phyloP scores from a whole-genome alignment of 345 rosid genomes.

The Euphorbia pulcherrima region DNA sequence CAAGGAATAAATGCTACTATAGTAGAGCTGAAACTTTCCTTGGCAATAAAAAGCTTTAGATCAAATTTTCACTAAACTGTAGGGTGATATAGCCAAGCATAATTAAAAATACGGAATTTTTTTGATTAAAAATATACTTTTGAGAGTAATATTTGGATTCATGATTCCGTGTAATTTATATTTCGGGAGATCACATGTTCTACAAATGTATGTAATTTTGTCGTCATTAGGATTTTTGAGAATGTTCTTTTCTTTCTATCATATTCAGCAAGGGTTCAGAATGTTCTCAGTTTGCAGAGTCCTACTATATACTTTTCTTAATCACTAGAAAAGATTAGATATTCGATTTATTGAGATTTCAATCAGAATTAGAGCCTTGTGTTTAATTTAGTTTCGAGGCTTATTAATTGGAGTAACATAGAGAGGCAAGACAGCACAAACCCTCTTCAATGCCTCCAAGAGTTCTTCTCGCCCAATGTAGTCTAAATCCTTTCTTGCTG shows the following conservation, averaged over 20 bases:
- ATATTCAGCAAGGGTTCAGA: background rate
- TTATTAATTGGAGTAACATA: background rate
- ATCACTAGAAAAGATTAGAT: background rate
- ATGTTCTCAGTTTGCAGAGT: background rate
- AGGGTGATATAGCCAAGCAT: background rate
- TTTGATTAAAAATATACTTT: background rate
- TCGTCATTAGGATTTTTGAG: background rate
- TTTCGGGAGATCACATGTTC: background rate
- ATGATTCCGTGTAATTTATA: background rate
- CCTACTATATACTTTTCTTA: background rate
- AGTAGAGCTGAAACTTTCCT: background rate
- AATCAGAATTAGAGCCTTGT: background rate
- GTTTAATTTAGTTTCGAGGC: background rate
- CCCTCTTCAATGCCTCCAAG: slow-evolving; percentile 87
- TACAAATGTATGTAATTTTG: background rate
- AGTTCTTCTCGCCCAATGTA: slow-evolving; percentile 87
- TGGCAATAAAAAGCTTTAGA: background rate
- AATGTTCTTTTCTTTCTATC: background rate
- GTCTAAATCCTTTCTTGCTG: slow-evolving; percentile 90
- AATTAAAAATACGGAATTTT: background rate
- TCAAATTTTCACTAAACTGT: background rate
- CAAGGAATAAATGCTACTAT: background rate
- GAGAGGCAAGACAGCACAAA: slow-evolving; percentile 25
- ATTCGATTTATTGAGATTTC: background rate
- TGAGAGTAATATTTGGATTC: background rate